Evolutionary conservation across 192 early-diverging fungal species (phyloP).

Genomic region (Coemansia sp.): DNA sequence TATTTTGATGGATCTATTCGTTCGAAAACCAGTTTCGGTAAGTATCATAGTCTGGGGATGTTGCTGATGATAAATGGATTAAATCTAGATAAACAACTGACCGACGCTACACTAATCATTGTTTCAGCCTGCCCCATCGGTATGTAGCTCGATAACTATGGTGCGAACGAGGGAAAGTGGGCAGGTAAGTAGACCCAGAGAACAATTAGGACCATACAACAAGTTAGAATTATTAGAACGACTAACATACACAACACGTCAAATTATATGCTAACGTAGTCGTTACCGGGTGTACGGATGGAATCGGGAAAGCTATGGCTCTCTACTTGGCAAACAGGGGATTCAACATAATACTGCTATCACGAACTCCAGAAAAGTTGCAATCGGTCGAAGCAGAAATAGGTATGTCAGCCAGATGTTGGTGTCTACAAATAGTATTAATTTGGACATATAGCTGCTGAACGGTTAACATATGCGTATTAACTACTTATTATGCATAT

Average conservation of each 20-base stretch:
- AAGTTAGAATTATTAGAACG: no score
- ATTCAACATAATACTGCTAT: slow-evolving; percentile 81
- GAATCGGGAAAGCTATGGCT: slow-evolving; percentile 94
- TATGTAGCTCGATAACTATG: slow-evolving; percentile 35
- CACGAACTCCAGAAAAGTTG: slow-evolving; percentile 76
- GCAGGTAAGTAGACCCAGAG: slow-evolving; percentile 36
- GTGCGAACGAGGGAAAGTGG: slow-evolving; percentile 43
- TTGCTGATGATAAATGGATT: neutral
- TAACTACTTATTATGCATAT: neutral
- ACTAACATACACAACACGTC: neutral
- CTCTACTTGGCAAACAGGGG: slow-evolving; percentile 78
- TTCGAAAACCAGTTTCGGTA: slow-evolving; percentile 32
- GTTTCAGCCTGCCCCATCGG: neutral
- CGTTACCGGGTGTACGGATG: slow-evolving; percentile 92
- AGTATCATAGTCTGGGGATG: neutral
- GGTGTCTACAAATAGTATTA: neutral
- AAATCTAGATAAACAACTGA: neutral
- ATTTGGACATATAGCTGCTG: neutral
- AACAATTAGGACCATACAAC: no score
- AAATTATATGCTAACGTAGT: slow-evolving; percentile 43
- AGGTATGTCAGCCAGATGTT: slow-evolving; percentile 26
- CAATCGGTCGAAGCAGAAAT: slow-evolving; percentile 65
- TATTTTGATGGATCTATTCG: slow-evolving; percentile 39
- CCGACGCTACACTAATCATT: neutral
- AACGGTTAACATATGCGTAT: neutral